Base-by-base conservation (phyloP, 2,329 filamentous ascomycete species). In the Penicillium sp. region DNA sequence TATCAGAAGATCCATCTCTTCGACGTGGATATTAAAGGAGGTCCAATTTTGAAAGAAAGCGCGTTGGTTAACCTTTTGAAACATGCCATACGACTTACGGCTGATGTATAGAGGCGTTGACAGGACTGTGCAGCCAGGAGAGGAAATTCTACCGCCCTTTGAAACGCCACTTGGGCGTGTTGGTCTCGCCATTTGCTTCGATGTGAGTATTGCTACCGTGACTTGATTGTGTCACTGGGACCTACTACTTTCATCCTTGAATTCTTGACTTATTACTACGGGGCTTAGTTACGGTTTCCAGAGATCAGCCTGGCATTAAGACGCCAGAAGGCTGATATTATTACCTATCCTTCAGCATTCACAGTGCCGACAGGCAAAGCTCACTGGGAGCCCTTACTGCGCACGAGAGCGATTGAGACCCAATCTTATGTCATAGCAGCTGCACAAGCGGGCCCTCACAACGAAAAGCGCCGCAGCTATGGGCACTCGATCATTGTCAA, bases 1-100 rank as follows among this genome's bases (percentile, higher is more conserved):
- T 95, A 95, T 66, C 84, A 94, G 62, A 96, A 96, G 63, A 68
- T 95, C 20, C 89, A 95, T 61, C 74, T 95, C 10, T 95, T 96
- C 65, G 87, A 95, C 61, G 75, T 80, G 41, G 72, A 73, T 28
- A 75, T 79, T 41, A 66, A 73, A 37, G 67, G 68, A 15, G 77
- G 77, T 0, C 78, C 79, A 0, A 62, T 70, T 0, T 60, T 84
- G 46, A 77, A 73, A 49, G 82, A 85, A 58, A 81, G 76, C 56
- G 66, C 71, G 65, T 69, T 47, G 38, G 64, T 56, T 9, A 14
- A n/a, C 17, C 13, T 10, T 9, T 11, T 8, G 11, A 4, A 27
- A 6, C 25, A 6, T n/a, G 25, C 4, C 9, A 4, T 11, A 11
- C 6, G 9, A 6, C 4, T 27, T 5, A 27, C 11, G n/a, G 25